Evolutionary conservation across 2,329 filamentous ascomycete genomes (phyloP).

Genomic region (Botrytis fabae): DNA sequence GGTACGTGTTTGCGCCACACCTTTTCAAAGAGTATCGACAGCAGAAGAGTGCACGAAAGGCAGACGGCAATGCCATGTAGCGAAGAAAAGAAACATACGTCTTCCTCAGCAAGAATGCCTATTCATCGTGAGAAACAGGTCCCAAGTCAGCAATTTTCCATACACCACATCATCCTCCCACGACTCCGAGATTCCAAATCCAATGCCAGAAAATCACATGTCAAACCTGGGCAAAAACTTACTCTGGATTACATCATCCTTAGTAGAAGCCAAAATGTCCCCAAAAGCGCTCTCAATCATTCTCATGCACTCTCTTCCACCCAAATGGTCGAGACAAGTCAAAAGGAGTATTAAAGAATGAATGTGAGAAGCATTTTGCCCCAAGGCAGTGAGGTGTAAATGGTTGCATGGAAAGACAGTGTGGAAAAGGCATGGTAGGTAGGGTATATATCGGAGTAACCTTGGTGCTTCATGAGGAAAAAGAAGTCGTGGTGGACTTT

Average conservation of each 20-base stretch:
- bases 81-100: constrained; percentile 33
- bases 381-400: constrained; percentile 2
- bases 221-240: constrained; percentile 25
- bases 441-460: not conserved
- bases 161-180: not conserved
- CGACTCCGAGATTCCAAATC: not conserved
- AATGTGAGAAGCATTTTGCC: not conserved
- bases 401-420: not conserved
- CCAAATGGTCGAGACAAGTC: not conserved
- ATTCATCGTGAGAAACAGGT: not conserved
- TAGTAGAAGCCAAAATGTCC: not conserved
- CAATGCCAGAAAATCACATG: constrained; percentile 36
- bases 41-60: not conserved
- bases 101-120: constrained; percentile 42
- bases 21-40: not conserved
- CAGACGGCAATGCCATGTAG: not conserved
- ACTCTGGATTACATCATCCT: constrained; percentile 35
- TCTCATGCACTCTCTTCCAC: not conserved
- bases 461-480: not conserved
- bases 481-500: not conserved
- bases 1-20: not conserved
- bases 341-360: not conserved
- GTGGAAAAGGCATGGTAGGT: not conserved
- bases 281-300: constrained; percentile 17
- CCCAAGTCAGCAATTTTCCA: not conserved